Evolutionary conservation across 2,329 filamentous ascomycete species (phyloP), one percentile per base, ranked within the genome.

Genomic region (Aspergillus sp.): DNA sequence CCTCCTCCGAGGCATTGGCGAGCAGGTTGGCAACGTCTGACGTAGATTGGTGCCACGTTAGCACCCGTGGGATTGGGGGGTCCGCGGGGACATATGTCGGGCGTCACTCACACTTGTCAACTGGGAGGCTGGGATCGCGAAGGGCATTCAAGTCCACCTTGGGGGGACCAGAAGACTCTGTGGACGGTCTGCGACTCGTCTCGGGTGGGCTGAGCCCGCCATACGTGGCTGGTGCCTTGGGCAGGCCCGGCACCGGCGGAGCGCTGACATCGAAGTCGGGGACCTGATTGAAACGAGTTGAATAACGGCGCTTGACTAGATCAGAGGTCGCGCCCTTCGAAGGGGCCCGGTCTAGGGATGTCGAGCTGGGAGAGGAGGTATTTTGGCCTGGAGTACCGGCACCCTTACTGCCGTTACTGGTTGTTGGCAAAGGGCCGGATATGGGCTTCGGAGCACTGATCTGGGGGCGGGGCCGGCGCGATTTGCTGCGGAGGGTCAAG

Each of bases 301-400:
- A 98, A 78, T 98, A 99, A 69, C 95, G 85, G 69, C 92, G 86
- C 80, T 98, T 98, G 61, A 99, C 93, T 57, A 98, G 82, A 75
- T 99, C 94, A 17, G 87, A 86, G 45, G 87, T 89, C 69, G 85
- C 83, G 59, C 74, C 80, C 57, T 78, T 80, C 59, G 78, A 72
- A 63, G 79, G 78, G 41, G 78, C 75, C 57, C 79, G 74, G 66
- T 81, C 77, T 39, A 76, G 75, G 6, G 71, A 72, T 41, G 64
- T 71, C 54, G 68, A 65, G 54, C 70, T 66, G 55, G 66, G 65
- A 52, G 71, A 65, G 58, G 72, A 61, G 43, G 71, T 67, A 58
- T 67, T 68, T 48, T 67, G 68, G 36, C 70, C 69, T 67, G 72
- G 68, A 57, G 76, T 72, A 59, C 76, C 57, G 69, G 75, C 61